Evolutionary conservation across 2,329 filamentous ascomycete species (phyloP).

Genomic region (Pseudogymnoascus sp.): DNA sequence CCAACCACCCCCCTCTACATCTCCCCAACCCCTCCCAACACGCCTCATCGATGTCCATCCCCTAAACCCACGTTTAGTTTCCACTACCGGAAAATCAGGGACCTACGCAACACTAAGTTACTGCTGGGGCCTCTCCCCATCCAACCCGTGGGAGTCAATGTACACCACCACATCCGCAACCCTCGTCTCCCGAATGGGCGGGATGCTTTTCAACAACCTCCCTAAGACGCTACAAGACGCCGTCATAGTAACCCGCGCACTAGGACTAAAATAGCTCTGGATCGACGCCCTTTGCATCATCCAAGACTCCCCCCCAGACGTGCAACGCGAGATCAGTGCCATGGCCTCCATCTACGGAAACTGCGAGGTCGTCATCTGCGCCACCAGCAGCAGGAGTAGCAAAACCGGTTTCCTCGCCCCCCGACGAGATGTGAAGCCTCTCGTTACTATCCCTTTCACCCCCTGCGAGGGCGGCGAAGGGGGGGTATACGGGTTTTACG

Average conservation of each 20-base stretch:
- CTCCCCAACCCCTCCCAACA: not conserved
- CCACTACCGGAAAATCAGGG: not conserved
- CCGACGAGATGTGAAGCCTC: not conserved
- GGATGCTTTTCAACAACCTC: not conserved
- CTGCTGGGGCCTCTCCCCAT: not conserved
- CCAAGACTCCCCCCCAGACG: not conserved
- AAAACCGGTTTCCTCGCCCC: not conserved
- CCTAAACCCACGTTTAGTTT: not conserved
- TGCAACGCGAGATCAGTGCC: not conserved
- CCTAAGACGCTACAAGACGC: not conserved
- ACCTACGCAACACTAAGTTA: too few species aligned
- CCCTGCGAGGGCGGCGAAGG: not conserved
- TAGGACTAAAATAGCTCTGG: not conserved
- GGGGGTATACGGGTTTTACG: not conserved
- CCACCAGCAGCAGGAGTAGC: not conserved
- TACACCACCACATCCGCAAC: not conserved
- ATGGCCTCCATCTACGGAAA: not conserved
- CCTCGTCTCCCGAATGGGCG: not conserved
- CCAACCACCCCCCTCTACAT: not conserved
- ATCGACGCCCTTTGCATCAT: not conserved
- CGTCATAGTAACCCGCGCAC: not conserved
- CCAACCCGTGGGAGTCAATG: not conserved
- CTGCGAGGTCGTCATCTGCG: not conserved
- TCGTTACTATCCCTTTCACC: not conserved
- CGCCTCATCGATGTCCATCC: not conserved